Conservation (phyloP, 2,329 filamentous ascomycete species). For the Diaporthe batatas region DNA sequence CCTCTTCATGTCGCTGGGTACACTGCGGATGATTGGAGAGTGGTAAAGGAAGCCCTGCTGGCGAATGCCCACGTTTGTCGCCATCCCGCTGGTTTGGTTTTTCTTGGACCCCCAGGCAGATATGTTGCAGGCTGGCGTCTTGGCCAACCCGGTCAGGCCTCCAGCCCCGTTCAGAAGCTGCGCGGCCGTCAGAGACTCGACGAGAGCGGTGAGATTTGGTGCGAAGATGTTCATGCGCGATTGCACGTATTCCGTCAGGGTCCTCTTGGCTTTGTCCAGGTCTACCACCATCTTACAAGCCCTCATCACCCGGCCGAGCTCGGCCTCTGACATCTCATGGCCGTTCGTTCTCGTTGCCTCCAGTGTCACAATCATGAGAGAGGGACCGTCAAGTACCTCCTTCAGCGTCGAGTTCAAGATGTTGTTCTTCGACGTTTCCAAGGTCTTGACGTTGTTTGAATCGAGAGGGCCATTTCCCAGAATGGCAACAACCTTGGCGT, state of each 20-base stretch:
- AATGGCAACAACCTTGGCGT: constrained; percentile 94
- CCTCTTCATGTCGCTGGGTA: constrained; percentile 88
- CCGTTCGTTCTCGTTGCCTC: constrained; percentile 93
- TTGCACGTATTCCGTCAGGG: constrained; percentile 92
- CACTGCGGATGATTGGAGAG: constrained; percentile 87
- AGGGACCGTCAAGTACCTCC: constrained; percentile 87
- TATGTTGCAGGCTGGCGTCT: constrained; percentile 94
- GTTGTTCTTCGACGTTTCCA: constrained; percentile 84
- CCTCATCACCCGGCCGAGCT: constrained; percentile 79
- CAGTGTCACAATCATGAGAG: constrained; percentile 94
- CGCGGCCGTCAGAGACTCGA: constrained; percentile 92
- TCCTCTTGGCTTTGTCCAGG: constrained; percentile 87
- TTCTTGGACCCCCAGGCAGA: constrained; percentile 92
- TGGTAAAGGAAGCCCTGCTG: constrained; percentile 96
- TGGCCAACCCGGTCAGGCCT: constrained; percentile 87
- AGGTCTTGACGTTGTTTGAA: constrained; percentile 80
- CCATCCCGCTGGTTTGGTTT: constrained; percentile 81
- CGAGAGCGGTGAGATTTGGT: constrained; percentile 89
- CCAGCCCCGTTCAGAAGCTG: constrained; percentile 97
- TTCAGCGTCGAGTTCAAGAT: constrained; percentile 80
- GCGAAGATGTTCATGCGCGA: constrained; percentile 97
- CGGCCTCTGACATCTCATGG: constrained; percentile 78
- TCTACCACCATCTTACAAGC: constrained; percentile 92
- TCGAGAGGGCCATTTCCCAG: constrained; percentile 93
- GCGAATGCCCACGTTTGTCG: constrained; percentile 90